These are phyloP conservation scores for Physaria fendleri DNA, from an alignment of 345 rosid genomes.

Conservation along the genomic window DNA sequence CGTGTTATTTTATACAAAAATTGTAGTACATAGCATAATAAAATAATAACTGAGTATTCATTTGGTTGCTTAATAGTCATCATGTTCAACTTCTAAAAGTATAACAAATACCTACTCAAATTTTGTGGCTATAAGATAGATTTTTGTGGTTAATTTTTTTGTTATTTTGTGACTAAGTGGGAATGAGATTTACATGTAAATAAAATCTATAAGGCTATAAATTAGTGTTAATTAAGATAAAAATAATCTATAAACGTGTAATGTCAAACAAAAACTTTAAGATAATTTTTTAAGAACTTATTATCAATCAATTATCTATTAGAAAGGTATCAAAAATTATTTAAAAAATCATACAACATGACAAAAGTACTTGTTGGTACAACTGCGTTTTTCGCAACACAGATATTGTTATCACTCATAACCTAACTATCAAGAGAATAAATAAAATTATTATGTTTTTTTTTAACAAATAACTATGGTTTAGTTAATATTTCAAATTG, in stretches of 20 bases:
- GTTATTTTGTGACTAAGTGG: too few relatives aligned
- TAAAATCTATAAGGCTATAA: not conserved
- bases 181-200: constrained; percentile 8
- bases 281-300: not conserved
- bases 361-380: too few relatives aligned
- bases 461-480: not conserved
- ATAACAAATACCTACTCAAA: too few relatives aligned
- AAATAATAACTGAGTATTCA: not conserved
- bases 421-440: not conserved
- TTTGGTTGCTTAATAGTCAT: not conserved
- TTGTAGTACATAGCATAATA: not conserved
- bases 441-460: not conserved
- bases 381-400: not conserved
- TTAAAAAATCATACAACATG: too few relatives aligned
- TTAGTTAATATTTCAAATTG: not conserved
- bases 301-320: too few relatives aligned
- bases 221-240: not conserved
- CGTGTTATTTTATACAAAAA: constrained; percentile 10
- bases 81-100: constrained; percentile 3
- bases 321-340: too few relatives aligned
- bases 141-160: too few relatives aligned
- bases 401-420: constrained; percentile 7
- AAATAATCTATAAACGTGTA: not conserved
- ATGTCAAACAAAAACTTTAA: not conserved
- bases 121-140: too few relatives aligned